Percentiles rank a stretch among this genome's conserved stretches.
phyloP scores from a whole-genome alignment of 2,329 filamentous ascomycete genomes.

The Stemphylium vesicarium region DNA sequence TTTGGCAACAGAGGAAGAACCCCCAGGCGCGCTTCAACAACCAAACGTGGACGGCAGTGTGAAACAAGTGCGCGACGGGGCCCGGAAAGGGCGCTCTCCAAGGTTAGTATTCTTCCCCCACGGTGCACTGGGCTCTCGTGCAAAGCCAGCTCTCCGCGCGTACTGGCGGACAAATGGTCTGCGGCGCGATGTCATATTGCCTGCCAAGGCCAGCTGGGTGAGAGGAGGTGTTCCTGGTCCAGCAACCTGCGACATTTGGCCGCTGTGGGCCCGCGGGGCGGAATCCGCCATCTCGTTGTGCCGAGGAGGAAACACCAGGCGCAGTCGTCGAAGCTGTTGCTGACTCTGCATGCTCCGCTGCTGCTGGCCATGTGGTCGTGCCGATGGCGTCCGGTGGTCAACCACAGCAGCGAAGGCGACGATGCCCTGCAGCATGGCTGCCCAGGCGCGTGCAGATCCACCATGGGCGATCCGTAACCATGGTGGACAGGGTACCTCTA shows the following conservation, averaged over 20 bases:
- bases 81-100: conserved; percentile 14
- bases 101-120: conserved; percentile 20
- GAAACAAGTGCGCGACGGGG: conserved; percentile 46
- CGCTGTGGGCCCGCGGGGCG: conserved; percentile 29
- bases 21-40: conserved; percentile 28
- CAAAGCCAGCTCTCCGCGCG: background rate
- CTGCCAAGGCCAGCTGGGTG: conserved; percentile 31
- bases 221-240: conserved; percentile 20
- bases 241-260: conserved; percentile 30
- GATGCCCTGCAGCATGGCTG: conserved; percentile 45
- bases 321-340: background rate
- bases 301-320: background rate
- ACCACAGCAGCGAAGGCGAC: conserved; percentile 20
- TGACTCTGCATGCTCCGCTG: background rate
- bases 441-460: conserved; percentile 44
- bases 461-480: conserved; percentile 47
- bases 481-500: conserved; percentile 41
- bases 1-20: conserved; percentile 41
- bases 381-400: conserved; percentile 7
- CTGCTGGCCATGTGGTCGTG: conserved; percentile 1
- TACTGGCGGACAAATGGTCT: conserved; percentile 17
- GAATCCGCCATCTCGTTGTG: conserved; percentile 4
- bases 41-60: conserved; percentile 30
- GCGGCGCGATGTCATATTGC: conserved; percentile 18
- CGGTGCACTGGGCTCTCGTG: conserved; percentile 6